phyloP scores from a whole-genome alignment of 2,329 filamentous ascomycete species.

The Trichoderma lentiforme region DNA sequence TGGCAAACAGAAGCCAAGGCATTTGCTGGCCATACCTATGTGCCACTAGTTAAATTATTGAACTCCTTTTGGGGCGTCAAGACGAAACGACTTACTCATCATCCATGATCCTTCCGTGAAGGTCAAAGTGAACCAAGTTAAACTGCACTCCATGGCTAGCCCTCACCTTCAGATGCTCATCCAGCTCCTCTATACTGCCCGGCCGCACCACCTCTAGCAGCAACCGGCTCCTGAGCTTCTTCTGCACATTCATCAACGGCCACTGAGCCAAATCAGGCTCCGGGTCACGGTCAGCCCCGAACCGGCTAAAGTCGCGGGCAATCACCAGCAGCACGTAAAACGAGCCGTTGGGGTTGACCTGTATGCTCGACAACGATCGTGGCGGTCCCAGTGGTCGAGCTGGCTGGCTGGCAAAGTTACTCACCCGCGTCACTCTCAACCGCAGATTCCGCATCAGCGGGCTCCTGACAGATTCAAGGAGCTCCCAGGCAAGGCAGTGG shows the following conservation, averaged over 20 bases:
- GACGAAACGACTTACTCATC: conserved; percentile 24
- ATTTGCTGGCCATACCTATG: conserved; percentile 22
- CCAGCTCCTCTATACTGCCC: conserved; percentile 27
- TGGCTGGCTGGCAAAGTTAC: conserved; percentile 23
- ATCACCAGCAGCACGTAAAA: conserved; percentile 30
- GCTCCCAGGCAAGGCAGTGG: conserved; percentile 30
- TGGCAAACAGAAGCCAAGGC: conserved; percentile 29
- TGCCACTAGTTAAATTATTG: neutral
- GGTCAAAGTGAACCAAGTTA: conserved; percentile 30
- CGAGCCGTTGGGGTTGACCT: conserved; percentile 21
- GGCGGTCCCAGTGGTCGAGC: conserved; percentile 4
- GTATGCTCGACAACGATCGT: conserved; percentile 22
- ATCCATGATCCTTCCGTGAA: conserved; percentile 27
- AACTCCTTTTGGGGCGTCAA: neutral
- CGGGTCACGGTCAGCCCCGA: conserved; percentile 27
- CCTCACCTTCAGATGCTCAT: conserved; percentile 24
- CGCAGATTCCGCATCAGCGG: conserved; percentile 22
- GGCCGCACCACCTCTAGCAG: conserved; percentile 27
- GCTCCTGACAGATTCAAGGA: conserved; percentile 25
- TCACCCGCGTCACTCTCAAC: conserved; percentile 27
- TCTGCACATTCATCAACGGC: conserved; percentile 30
- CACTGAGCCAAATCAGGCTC: conserved; percentile 31
- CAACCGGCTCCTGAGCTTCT: conserved; percentile 27
- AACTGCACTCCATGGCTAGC: conserved; percentile 25
- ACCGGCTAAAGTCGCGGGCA: conserved; percentile 27